phyloP scores from a whole-genome alignment of 345 rosid genomes.

The Capsella bursapastoris region DNA sequence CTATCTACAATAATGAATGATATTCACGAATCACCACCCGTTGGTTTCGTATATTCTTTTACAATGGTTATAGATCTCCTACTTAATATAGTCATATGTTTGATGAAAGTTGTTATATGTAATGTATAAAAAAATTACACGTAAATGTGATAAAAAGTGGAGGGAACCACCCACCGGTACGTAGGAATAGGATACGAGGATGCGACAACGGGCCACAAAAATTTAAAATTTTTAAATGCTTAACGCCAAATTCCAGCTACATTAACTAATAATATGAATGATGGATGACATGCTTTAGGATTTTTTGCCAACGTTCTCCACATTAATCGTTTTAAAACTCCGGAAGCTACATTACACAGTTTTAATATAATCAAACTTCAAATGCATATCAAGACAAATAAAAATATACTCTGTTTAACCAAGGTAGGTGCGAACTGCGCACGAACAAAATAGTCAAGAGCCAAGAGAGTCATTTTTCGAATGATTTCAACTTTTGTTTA shows the following conservation, averaged over 20 bases:
- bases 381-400: too few relatives aligned
- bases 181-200: background rate
- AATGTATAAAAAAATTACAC: background rate
- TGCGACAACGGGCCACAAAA: slow-evolving; percentile 2
- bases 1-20: background rate
- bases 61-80: background rate
- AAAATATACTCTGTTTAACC: too few relatives aligned
- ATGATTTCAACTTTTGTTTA: background rate
- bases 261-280: background rate
- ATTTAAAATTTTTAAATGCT: background rate
- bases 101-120: background rate
- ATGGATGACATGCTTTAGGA: background rate
- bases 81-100: background rate
- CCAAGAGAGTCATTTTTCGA: background rate
- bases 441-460: background rate
- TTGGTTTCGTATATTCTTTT: background rate
- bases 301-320: background rate
- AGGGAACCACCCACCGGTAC: slow-evolving; percentile 7
- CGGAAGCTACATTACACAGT: background rate
- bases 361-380: background rate
- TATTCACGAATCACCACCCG: background rate
- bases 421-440: background rate
- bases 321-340: background rate
- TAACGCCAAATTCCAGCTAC: slow-evolving; percentile 6
- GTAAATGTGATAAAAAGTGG: background rate